Conservation (phyloP, 1,284 basidiomycete species). For the Filobasidium uniguttulatum region DNA sequence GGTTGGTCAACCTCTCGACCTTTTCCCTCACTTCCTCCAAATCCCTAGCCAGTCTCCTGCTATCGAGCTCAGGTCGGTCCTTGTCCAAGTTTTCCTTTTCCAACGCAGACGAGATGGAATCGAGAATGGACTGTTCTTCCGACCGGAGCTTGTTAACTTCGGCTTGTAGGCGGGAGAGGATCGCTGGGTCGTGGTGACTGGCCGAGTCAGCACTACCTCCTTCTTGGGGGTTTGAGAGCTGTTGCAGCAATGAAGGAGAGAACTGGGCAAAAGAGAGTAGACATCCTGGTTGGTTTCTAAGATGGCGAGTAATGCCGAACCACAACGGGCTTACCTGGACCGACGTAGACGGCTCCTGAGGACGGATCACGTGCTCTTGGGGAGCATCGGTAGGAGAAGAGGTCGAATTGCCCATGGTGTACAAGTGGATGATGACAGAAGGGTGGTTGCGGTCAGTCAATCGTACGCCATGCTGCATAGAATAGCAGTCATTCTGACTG, state of each 20-base stretch:
- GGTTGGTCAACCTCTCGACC: conserved; percentile 27
- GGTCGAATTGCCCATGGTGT: conserved; percentile 12
- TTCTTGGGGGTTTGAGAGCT: conserved; percentile 25
- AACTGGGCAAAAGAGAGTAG: conserved; percentile 20
- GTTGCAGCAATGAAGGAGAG: conserved; percentile 30
- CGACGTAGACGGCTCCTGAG: conserved; percentile 27
- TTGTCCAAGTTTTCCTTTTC: conserved; percentile 38
- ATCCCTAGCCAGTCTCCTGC: conserved; percentile 33
- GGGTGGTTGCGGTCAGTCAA: not conserved
- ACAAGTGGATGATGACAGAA: not conserved
- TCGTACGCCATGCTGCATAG: no score
- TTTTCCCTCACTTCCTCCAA: conserved; percentile 38
- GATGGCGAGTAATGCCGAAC: not conserved
- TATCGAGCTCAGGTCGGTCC: conserved; percentile 26
- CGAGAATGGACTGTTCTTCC: conserved; percentile 34
- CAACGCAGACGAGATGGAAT: conserved; percentile 29
- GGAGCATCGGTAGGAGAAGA: conserved; percentile 1
- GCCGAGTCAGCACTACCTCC: not conserved
- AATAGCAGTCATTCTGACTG: no score
- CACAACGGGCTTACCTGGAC: conserved; percentile 26
- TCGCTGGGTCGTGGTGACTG: conserved; percentile 26
- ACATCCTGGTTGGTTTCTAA: not conserved
- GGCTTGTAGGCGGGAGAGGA: conserved; percentile 29
- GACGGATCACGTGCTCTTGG: conserved; percentile 30
- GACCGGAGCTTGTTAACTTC: conserved; percentile 31